phyloP scores from a whole-genome alignment of 1,284 basidiomycete species.

The Leccinum subatratum region DNA sequence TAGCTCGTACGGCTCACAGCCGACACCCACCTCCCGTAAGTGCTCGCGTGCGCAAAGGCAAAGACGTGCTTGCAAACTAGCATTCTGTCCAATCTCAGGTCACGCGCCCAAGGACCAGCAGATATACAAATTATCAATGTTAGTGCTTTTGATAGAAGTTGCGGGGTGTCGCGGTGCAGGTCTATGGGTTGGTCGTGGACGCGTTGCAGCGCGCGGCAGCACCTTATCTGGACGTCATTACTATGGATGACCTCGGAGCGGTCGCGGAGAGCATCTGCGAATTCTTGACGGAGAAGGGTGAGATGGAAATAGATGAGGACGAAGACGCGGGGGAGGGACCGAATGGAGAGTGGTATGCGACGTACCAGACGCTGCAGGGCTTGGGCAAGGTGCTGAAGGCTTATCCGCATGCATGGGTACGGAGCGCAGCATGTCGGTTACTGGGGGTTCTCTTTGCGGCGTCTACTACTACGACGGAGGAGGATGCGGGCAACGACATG shows the following conservation, averaged over 20 bases:
- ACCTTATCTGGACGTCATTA: conserved; percentile 48
- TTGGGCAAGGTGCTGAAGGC: conserved; percentile 65
- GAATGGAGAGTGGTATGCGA: conserved; percentile 70
- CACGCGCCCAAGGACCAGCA: too few relatives aligned
- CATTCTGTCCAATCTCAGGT: too few relatives aligned
- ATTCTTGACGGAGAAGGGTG: conserved; percentile 30
- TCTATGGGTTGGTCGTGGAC: conserved; percentile 74
- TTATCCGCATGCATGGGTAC: conserved; percentile 94
- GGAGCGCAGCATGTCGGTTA: conserved; percentile 75
- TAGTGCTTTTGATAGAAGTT: conserved; percentile 32
- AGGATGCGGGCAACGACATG: conserved; percentile 21
- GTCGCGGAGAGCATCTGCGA: conserved; percentile 49
- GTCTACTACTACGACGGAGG: conserved; percentile 4
- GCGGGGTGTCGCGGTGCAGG: conserved; percentile 70
- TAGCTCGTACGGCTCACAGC: too few relatives aligned
- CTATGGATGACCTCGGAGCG: conserved; percentile 53
- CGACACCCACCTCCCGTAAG: too few relatives aligned
- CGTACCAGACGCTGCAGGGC: conserved; percentile 76
- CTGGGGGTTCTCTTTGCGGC: conserved; percentile 69
- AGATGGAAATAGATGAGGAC: conserved; percentile 37
- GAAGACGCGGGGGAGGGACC: conserved; percentile 32
- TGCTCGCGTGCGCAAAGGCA: too few relatives aligned
- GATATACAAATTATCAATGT: too few relatives aligned
- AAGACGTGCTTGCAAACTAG: too few relatives aligned
- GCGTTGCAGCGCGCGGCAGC: conserved; percentile 48